Base-by-base conservation (phyloP, 2,329 filamentous ascomycete species). In the Penicillium decumbens region DNA sequence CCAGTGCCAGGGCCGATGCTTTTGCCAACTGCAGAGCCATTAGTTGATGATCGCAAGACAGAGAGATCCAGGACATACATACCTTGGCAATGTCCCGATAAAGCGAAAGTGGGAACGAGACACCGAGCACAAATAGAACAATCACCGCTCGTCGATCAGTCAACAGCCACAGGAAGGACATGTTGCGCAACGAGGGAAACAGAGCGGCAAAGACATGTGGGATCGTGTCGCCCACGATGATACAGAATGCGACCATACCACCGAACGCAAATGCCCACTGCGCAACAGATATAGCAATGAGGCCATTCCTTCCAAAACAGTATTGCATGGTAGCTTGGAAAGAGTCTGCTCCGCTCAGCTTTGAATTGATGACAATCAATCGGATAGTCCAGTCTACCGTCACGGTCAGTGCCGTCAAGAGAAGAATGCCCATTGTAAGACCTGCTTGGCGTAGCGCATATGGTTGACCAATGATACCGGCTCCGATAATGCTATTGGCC, bases 181-280 rank as follows among this genome's bases (percentile, higher is more conserved):
- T 83, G 27, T 83, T 76, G 33, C 75, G 73, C 51, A 97, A 67
- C 2, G 81, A 81, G 0, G 93, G 91, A 75, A 92, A 95, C 4
- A 96, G 71, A 4, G 91, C 89, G 41, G 78, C 74, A 63, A 97
- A 70, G 41, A 98, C 93, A 68, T 91, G 89, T 3, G 93, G 93
- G 65, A 98, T 96, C 0, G 89, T 91, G 69, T 98, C 93, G 51
- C 93, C 93, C 8, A 98, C 88, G 64, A 98, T 96, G 63, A 98
- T 90, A 58, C 91, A 93, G 70, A 97, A 98, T 12, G 93, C 93
- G 48, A 98, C 83, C 93, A 98, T 98, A 57, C 93, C 93, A 49
- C 93, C 93, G 75, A 97, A 98, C 2, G 93, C 93, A 78, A 98
- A 98, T 25, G 89, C 86, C 92, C 92, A 98, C 75, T 98, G 93